Evolutionary conservation across 1,139 yeast genomes (phyloP).

Genomic region (Scheffersomyces titani): DNA sequence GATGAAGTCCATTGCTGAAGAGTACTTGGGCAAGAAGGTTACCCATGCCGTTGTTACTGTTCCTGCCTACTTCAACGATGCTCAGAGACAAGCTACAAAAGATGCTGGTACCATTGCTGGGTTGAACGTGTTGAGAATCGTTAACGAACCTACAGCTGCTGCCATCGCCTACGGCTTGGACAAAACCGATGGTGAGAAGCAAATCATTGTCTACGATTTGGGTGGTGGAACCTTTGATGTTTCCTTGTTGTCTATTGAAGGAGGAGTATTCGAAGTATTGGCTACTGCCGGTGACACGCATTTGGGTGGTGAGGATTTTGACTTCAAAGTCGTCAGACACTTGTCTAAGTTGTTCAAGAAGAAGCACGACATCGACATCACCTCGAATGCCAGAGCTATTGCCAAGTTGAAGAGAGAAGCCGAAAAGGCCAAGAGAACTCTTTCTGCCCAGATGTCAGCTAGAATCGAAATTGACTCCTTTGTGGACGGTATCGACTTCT

Average conservation of each 20-base stretch:
- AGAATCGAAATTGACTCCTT: conserved; percentile 94
- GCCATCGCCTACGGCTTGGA: conserved; percentile 98
- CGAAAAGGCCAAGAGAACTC: conserved; percentile 94
- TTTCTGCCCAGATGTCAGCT: conserved; percentile 86
- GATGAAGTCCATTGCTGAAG: conserved; percentile 93
- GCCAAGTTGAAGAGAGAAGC: conserved; percentile 94
- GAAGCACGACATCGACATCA: conserved; percentile 79
- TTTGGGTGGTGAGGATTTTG: conserved; percentile 91
- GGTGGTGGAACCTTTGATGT: conserved; percentile 61
- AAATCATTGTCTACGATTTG: conserved; percentile 52
- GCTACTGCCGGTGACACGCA: conserved; percentile 59
- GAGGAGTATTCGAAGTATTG: conserved; percentile 54
- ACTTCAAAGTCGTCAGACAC: conserved; percentile 84
- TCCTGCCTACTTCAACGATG: conserved; percentile 97
- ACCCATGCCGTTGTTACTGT: conserved; percentile 96
- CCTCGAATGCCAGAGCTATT: conserved; percentile 74
- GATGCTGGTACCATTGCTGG: conserved; percentile 98
- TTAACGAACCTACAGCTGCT: conserved; percentile 98
- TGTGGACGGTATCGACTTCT: conserved; percentile 92
- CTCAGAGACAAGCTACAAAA: conserved; percentile 98
- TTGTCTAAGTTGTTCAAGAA: conserved; percentile 83
- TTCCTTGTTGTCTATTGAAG: conserved; percentile 51
- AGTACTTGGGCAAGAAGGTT: conserved; percentile 83
- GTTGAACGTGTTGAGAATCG: conserved; percentile 88
- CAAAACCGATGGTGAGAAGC: conserved; percentile 58